Conservation (phyloP, 495 filamentous ascomycete genomes). For the Tuber melanosporum region DNA sequence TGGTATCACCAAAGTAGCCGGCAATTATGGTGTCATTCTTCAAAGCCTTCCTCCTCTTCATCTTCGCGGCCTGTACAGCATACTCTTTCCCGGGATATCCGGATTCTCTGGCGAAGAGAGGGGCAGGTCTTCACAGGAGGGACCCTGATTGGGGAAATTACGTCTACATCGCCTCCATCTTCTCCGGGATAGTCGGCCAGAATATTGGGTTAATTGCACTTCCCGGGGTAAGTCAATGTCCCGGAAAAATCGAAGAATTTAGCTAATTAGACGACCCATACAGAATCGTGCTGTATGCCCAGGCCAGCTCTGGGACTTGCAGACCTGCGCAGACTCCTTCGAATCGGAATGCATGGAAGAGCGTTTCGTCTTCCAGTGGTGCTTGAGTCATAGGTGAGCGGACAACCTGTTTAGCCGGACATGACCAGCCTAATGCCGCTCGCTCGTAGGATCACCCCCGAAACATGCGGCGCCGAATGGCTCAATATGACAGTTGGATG, state of each 20-base stretch:
- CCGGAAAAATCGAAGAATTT: not conserved
- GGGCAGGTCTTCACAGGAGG: not conserved
- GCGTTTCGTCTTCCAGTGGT: constrained; percentile 29
- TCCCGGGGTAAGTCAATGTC: constrained; percentile 21
- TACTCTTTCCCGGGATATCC: constrained; percentile 8
- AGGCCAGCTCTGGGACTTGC: constrained; percentile 13
- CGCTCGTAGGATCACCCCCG: constrained; percentile 18
- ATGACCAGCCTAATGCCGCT: not conserved
- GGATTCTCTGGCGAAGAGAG: not conserved
- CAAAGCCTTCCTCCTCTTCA: constrained; percentile 20
- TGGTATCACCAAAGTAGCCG: not conserved
- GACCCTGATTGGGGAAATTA: constrained; percentile 32
- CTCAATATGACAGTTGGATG: constrained; percentile 33
- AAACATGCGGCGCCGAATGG: constrained; percentile 23
- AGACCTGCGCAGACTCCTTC: constrained; percentile 14
- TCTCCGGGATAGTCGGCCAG: constrained; percentile 21
- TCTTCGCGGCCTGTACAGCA: constrained; percentile 1
- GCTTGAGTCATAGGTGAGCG: constrained; percentile 19
- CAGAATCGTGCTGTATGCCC: constrained; percentile 28
- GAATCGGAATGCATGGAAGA: constrained; percentile 30
- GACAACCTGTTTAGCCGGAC: not conserved
- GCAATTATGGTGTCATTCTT: constrained; percentile 28
- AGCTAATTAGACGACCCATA: not conserved
- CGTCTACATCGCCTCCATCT: constrained; percentile 27
- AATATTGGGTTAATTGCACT: constrained; percentile 18